A percentile compares a stretch with the other conserved stretches of the same genome.
These are phyloP conservation scores for Toxicodendron radicans DNA, from an alignment of 345 rosid genomes.

Conservation along the genomic window DNA sequence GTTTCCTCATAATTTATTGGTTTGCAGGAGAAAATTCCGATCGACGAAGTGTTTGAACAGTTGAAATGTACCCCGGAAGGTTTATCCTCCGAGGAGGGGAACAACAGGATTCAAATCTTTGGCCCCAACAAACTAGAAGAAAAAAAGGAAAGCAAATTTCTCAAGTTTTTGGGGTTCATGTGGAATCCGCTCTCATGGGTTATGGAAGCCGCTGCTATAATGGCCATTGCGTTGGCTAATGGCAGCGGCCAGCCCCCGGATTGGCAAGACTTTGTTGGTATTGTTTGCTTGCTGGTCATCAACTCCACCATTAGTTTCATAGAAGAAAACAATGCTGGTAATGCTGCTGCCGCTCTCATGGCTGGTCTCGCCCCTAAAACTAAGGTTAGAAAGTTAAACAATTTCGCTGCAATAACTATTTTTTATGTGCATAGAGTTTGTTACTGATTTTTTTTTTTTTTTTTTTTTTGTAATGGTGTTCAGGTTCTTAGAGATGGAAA, in stretches of 20 bases:
- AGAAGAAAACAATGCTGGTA: constrained; percentile 90
- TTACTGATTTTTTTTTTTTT: background rate
- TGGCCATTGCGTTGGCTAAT: constrained; percentile 90
- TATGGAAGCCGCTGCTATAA: constrained; percentile 86
- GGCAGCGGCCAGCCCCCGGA: constrained; percentile 72
- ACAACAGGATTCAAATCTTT: constrained; percentile 68
- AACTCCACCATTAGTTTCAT: constrained; percentile 84
- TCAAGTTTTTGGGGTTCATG: constrained; percentile 91
- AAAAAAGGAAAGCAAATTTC: constrained; percentile 81
- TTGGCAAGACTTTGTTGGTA: constrained; percentile 79
- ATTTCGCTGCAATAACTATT: background rate
- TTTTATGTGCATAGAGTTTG: background rate
- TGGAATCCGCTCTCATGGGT: constrained; percentile 95
- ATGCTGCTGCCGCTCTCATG: constrained; percentile 93
- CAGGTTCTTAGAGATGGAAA: constrained; percentile 76
- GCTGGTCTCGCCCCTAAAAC: constrained; percentile 77
- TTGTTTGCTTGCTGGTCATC: constrained; percentile 64
- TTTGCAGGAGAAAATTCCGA: constrained; percentile 72
- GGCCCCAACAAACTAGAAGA: constrained; percentile 95
- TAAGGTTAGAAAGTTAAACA: constrained; percentile 42
- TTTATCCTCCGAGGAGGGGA: constrained; percentile 60
- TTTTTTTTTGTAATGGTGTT: background rate
- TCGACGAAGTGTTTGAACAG: constrained; percentile 88
- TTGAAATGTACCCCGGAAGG: constrained; percentile 80
- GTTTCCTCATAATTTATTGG: background rate